phyloP scores from a whole-genome alignment of 2,329 filamentous ascomycete species.

The Paecilomyces formosus region DNA sequence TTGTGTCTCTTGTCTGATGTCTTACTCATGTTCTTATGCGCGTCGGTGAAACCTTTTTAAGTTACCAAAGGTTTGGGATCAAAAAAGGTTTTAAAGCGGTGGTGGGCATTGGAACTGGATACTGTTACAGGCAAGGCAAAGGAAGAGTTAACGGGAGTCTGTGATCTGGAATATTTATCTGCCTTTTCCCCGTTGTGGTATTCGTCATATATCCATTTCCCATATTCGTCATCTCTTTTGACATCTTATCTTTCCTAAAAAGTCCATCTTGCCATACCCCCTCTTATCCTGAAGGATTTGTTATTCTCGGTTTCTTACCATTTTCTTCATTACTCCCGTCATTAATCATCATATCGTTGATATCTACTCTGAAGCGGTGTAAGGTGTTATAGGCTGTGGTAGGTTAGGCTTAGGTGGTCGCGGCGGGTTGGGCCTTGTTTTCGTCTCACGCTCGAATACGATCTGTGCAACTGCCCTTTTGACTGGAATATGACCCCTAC shows the following conservation, averaged over 20 bases:
- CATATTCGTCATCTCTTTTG: neutral
- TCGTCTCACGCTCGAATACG: neutral
- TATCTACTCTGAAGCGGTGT: neutral
- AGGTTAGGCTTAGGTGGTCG: neutral
- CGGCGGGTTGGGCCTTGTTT: neutral
- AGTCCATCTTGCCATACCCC: neutral
- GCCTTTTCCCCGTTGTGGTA: neutral
- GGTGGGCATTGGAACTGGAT: slow-evolving; percentile 2
- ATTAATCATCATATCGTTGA: neutral
- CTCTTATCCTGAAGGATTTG: neutral
- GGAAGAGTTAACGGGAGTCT: slow-evolving; percentile 1
- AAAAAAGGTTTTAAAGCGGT: slow-evolving; percentile 2
- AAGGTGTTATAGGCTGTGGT: neutral
- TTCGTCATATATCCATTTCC: neutral
- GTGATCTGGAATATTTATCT: neutral
- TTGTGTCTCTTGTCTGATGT: neutral
- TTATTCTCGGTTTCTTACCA: neutral
- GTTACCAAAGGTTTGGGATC: neutral
- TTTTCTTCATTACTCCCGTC: neutral
- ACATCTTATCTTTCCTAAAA: neutral
- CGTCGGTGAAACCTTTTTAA: neutral
- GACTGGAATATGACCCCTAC: neutral
- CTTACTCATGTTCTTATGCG: neutral
- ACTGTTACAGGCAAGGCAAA: slow-evolving; percentile 1
- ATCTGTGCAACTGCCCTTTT: neutral